Evolutionary conservation across 176 grass and related monocot genomes (phyloP).

Genomic region (Raddia distichophylla): DNA sequence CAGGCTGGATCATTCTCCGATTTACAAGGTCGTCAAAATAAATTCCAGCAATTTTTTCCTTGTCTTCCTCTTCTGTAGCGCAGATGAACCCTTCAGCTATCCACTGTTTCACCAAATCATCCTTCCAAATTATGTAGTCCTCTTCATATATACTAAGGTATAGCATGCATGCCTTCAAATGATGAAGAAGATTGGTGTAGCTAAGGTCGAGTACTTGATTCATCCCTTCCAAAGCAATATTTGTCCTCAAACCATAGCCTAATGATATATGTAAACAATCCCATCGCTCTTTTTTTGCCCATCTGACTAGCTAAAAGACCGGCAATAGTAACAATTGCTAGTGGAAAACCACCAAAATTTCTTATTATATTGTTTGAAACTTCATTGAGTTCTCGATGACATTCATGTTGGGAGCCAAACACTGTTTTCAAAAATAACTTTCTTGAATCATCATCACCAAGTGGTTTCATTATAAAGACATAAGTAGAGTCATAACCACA

Average conservation of each 20-base stretch:
- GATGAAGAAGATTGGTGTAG: not conserved
- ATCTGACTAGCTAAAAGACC: not conserved
- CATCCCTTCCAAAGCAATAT: not conserved
- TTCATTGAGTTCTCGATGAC: not conserved
- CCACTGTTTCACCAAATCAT: constrained; percentile 30
- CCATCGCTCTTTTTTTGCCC: not conserved
- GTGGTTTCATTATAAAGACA: not conserved
- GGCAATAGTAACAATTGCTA: not conserved
- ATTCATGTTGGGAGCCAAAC: not conserved
- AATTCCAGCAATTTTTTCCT: not conserved
- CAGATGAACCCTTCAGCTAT: constrained; percentile 19
- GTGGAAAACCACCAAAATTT: not conserved
- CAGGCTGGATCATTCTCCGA: not conserved
- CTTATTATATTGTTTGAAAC: not conserved
- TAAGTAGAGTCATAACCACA: not conserved
- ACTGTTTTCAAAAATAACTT: not conserved
- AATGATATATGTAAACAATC: not conserved
- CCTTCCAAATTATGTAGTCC: not conserved
- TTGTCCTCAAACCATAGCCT: not conserved
- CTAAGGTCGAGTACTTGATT: not conserved
- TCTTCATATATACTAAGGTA: constrained; percentile 13
- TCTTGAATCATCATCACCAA: not conserved
- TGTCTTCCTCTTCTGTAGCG: not conserved
- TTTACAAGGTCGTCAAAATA: constrained; percentile 23
- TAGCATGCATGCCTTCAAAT: constrained; percentile 5